Conservation (phyloP, 352 stramenopile genomes). For the Globisporangium sylvaticum region DNA sequence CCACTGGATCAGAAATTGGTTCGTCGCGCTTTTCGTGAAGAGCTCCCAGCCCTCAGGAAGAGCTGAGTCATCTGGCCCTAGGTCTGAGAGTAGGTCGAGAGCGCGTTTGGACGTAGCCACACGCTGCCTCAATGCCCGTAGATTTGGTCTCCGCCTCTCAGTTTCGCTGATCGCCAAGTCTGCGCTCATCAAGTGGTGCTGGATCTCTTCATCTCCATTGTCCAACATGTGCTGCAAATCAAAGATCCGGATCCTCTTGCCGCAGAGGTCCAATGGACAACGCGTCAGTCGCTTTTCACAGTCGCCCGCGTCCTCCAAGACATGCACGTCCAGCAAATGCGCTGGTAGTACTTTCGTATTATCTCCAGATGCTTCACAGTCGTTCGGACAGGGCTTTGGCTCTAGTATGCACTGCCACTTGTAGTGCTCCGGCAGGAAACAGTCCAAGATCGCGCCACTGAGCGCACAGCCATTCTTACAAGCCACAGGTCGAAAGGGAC, state of each 20-base stretch:
- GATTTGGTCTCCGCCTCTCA: background rate
- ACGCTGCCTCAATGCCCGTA: slow-evolving; percentile 6
- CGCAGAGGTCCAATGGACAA: slow-evolving; percentile 63
- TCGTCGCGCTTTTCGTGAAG: background rate
- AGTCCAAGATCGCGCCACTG: slow-evolving; percentile 34
- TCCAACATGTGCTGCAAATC: slow-evolving; percentile 23
- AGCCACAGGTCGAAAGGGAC: slow-evolving; percentile 38
- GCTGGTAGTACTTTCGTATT: slow-evolving; percentile 5
- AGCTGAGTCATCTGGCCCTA: background rate
- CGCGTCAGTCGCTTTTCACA: slow-evolving; percentile 32
- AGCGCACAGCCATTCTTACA: slow-evolving; percentile 53
- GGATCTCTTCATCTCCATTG: background rate
- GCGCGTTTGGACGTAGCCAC: slow-evolving; percentile 1
- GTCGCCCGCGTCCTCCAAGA: slow-evolving; percentile 37
- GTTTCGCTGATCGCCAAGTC: background rate
- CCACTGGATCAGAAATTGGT: slow-evolving; percentile 7
- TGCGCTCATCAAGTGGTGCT: slow-evolving; percentile 21
- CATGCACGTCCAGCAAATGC: slow-evolving; percentile 45
- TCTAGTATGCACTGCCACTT: slow-evolving; percentile 64
- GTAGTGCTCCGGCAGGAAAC: slow-evolving; percentile 57
- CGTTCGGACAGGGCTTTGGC: slow-evolving; percentile 36
- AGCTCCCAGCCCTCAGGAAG: background rate
- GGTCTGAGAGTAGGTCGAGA: background rate
- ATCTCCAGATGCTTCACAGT: background rate
- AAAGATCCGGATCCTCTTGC: slow-evolving; percentile 52